phyloP scores from a whole-genome alignment of 2,329 filamentous ascomycete species.

The Apiospora marii region DNA sequence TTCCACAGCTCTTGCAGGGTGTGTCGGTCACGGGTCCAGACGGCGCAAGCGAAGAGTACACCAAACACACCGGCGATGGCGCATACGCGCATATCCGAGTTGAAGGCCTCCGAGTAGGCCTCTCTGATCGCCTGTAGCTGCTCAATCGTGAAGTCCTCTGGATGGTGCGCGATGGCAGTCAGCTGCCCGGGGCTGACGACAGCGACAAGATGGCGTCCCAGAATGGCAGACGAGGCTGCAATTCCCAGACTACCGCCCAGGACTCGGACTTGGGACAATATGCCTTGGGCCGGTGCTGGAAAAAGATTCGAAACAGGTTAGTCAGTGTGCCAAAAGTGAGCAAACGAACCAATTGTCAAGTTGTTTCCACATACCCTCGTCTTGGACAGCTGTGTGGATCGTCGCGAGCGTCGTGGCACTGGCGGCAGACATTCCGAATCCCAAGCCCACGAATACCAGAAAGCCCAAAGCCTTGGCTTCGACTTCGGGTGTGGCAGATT shows the following conservation, averaged over 20 bases:
- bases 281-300: slow-evolving; percentile 59
- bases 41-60: slow-evolving; percentile 49
- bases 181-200: slow-evolving; percentile 41
- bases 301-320: slow-evolving; percentile 28
- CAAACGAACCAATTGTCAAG: neutral
- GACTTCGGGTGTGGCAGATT: slow-evolving; percentile 43
- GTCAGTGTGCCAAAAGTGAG: slow-evolving; percentile 20
- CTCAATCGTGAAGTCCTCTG: slow-evolving; percentile 34
- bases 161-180: slow-evolving; percentile 31
- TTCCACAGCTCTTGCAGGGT: slow-evolving; percentile 39
- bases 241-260: slow-evolving; percentile 64
- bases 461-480: slow-evolving; percentile 58
- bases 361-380: slow-evolving; percentile 52
- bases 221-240: slow-evolving; percentile 57
- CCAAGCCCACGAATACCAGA: slow-evolving; percentile 59
- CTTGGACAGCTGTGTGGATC: slow-evolving; percentile 50
- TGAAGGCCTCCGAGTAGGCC: slow-evolving; percentile 55
- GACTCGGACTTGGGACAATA: slow-evolving; percentile 59
- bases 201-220: slow-evolving; percentile 44
- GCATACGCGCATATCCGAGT: slow-evolving; percentile 55
- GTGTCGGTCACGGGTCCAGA: slow-evolving; percentile 46
- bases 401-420: slow-evolving; percentile 55
- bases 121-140: slow-evolving; percentile 45
- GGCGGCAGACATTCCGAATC: slow-evolving; percentile 58
- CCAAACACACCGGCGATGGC: slow-evolving; percentile 50